Conservation (phyloP, 345 rosid species). For the Ricinus communis region DNA sequence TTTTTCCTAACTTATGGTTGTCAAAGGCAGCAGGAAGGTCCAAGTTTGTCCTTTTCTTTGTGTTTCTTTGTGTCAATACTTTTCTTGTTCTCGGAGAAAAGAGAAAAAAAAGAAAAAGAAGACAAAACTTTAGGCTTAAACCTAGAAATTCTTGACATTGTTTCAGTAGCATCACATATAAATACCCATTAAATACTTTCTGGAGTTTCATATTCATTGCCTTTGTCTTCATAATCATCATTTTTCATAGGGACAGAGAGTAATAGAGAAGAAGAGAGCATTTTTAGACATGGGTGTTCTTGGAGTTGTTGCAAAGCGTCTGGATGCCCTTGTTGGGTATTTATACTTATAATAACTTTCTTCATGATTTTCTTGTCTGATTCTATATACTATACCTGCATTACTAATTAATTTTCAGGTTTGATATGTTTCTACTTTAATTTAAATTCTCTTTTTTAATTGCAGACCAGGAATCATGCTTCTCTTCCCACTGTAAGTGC, state of each 20-base stretch:
- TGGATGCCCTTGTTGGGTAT: slow-evolving; percentile 18
- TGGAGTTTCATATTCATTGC: not conserved
- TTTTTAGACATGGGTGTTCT: not conserved
- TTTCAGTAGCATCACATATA: not conserved
- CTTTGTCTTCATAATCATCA: not conserved
- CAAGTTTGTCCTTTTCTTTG: not conserved
- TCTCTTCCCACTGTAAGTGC: slow-evolving; percentile 81
- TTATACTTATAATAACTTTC: too few species aligned
- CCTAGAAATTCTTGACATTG: slow-evolving; percentile 5
- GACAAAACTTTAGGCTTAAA: slow-evolving; percentile 1
- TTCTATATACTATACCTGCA: not conserved
- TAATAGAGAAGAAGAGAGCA: not conserved
- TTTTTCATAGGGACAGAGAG: too few species aligned
- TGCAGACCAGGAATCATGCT: slow-evolving; percentile 90
- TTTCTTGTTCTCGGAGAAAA: not conserved
- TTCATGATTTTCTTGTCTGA: not conserved
- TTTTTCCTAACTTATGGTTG: too few species aligned
- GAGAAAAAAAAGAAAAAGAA: too few species aligned
- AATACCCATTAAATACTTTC: not conserved
- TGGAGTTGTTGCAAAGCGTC: slow-evolving; percentile 14
- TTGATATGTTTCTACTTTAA: not conserved
- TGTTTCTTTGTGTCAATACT: not conserved
- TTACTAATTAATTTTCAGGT: not conserved
- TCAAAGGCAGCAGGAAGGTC: not conserved
- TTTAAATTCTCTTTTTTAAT: not conserved